Evolutionary conservation across 495 filamentous ascomycete genomes (phyloP).

Genomic region (Neurospora sp.): DNA sequence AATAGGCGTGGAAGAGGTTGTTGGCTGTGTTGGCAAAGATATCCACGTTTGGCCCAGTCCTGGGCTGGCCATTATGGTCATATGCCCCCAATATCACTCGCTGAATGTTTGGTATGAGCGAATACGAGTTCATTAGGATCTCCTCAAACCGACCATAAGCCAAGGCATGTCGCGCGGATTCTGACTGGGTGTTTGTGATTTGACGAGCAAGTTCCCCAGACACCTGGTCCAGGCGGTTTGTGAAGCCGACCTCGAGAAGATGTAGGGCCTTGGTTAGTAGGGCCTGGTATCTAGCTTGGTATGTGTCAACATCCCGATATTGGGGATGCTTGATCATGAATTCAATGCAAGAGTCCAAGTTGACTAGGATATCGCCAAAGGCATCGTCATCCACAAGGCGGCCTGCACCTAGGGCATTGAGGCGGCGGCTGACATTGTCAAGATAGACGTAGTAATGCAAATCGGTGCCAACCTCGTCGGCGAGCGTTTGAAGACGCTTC

Average conservation of each 20-base stretch:
- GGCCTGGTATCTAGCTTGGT: conserved; percentile 83
- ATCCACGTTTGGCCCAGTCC: conserved; percentile 38
- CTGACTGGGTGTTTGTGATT: conserved; percentile 35
- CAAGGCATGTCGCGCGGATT: conserved; percentile 40
- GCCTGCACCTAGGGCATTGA: conserved; percentile 85
- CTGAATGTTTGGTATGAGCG: conserved; percentile 35
- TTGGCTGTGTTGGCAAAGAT: conserved; percentile 52
- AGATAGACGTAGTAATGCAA: conserved; percentile 86
- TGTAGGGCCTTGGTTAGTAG: conserved; percentile 51
- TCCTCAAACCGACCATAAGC: conserved; percentile 41
- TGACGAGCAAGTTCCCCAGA: conserved; percentile 36
- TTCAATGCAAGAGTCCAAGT: conserved; percentile 76
- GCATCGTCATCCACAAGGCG: conserved; percentile 70
- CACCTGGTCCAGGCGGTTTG: conserved; percentile 31
- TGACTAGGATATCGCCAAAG: conserved; percentile 76
- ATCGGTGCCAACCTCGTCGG: conserved; percentile 73
- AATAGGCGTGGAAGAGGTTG: conserved; percentile 36
- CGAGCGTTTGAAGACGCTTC: conserved; percentile 60
- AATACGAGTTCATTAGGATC: conserved; percentile 35
- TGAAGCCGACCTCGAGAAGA: conserved; percentile 42
- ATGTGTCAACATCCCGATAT: conserved; percentile 78
- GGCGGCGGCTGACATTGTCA: conserved; percentile 75
- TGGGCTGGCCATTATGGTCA: conserved; percentile 52
- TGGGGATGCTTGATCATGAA: conserved; percentile 76
- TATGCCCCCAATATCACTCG: conserved; percentile 43